Evolutionary conservation across 352 stramenopile species (phyloP), one percentile per base, ranked within the genome.

Genomic region (Phytopythium aichiense): DNA sequence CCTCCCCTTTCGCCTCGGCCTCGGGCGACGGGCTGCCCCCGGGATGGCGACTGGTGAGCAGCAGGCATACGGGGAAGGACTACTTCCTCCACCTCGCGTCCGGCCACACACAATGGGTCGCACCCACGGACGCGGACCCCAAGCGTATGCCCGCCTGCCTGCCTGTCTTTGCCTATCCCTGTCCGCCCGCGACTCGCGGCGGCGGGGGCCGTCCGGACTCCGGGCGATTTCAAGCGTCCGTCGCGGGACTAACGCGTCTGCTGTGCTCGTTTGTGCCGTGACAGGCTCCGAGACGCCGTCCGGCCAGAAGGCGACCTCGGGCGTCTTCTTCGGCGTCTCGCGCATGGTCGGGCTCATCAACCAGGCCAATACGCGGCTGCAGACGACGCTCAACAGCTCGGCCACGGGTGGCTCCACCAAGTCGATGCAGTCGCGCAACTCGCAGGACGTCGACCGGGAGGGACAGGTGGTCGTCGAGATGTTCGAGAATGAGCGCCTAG

Each of bases 401-500:
- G 64, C 64, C 4, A 59, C 56, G 12, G 56, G 63, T 51, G 54
- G 55, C 22, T 69, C 79, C 56, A 7, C 67, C 38, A 64, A 65
- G 33, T 56, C 58, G 28, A 42, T 65, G 25, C 67, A 76, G 33
- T 69, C 67, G 33, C 79, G 70, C 65, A 76, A 74, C 56, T 87
- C 72, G 7, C 76, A 85, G 51, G 79, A 89, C 33, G 54, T 88
- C 5, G 84, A 91, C 62, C 79, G 78, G 33, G 82, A 93, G 45
- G 80, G 79, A 1, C 81, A 95, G 65, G 61, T 80, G n/a, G 42
- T 90, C 11, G 78, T 87, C 25, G 82, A 94, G 56, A 79, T 93
- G n/a, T 95, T 87, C 59, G 87, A 95, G 64, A 91, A 95, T 65
- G 84, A 95, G 53, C 83, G 87, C 4, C 68, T 94, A 28, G 85